Percentiles rank a stretch among this genome's conserved stretches.
phyloP scores from a whole-genome alignment of 306 rosid species.

The Acmispon strigosus region DNA sequence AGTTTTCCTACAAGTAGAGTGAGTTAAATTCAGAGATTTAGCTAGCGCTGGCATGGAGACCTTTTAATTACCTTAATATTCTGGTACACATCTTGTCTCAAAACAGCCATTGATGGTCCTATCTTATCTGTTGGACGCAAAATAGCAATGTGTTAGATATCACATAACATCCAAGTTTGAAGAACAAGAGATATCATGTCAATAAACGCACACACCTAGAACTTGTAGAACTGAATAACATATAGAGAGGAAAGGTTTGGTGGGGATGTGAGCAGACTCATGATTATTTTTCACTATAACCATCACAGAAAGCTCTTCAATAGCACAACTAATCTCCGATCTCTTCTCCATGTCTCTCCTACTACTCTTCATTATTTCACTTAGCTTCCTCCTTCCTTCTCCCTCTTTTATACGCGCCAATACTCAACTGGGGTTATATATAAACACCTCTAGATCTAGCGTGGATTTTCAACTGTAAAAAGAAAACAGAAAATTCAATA shows the following conservation, averaged over 20 bases:
- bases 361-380: slow-evolving; percentile 34
- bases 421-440: neutral
- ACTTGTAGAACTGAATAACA: slow-evolving; percentile 67
- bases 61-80: slow-evolving; percentile 56
- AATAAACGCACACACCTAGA: slow-evolving; percentile 47
- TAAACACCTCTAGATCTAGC: neutral
- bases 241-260: slow-evolving; percentile 65
- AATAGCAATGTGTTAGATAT: slow-evolving; percentile 8
- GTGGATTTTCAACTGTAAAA: too few species aligned
- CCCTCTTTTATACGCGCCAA: neutral
- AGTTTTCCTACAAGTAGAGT: too few species aligned
- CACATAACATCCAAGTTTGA: neutral
- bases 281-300: slow-evolving; percentile 29
- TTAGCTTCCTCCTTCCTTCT: neutral
- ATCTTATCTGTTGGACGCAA: slow-evolving; percentile 60
- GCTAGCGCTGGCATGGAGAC: too few species aligned
- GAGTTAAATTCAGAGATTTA: too few species aligned
- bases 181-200: too few species aligned
- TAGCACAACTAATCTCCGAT: slow-evolving; percentile 53
- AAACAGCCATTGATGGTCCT: slow-evolving; percentile 88
- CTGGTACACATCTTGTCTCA: slow-evolving; percentile 71
- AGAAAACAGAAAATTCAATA: too few species aligned
- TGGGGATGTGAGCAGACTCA: slow-evolving; percentile 44
- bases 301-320: slow-evolving; percentile 53
- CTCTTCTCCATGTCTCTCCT: slow-evolving; percentile 43